phyloP scores from a whole-genome alignment of 805 yeast species.

The Saturnispora mendoncae region DNA sequence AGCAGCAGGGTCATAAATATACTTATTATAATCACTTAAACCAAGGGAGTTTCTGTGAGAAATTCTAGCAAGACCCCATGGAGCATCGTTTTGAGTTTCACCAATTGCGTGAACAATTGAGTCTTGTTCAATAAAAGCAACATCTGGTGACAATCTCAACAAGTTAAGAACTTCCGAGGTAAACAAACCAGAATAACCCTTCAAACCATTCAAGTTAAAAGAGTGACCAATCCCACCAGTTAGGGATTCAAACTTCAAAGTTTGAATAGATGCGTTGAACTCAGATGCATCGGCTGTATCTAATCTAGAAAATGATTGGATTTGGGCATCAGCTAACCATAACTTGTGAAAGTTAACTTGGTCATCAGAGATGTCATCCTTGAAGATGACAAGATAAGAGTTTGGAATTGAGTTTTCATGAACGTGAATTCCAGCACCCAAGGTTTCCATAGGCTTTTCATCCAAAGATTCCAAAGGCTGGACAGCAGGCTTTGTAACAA shows the following conservation, averaged over 20 bases:
- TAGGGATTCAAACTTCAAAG: constrained; percentile 11
- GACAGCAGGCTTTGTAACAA: constrained; percentile 8
- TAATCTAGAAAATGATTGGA: constrained; percentile 28
- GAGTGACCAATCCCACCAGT: constrained; percentile 51
- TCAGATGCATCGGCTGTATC: constrained; percentile 13
- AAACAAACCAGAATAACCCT: constrained; percentile 84
- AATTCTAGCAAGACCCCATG: constrained; percentile 91
- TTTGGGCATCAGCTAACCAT: constrained; percentile 51
- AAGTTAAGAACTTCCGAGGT: constrained; percentile 64
- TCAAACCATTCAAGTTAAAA: constrained; percentile 52
- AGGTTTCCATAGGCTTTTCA: not conserved
- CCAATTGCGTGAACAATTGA: constrained; percentile 58
- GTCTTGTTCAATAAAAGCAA: constrained; percentile 61
- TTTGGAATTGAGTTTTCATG: constrained; percentile 48
- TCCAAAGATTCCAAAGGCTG: not conserved
- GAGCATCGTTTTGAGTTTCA: constrained; percentile 71
- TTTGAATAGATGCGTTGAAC: constrained; percentile 27
- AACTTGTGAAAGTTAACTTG: constrained; percentile 57
- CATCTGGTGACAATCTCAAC: constrained; percentile 48
- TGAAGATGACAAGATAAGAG: constrained; percentile 81
- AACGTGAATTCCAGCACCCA: constrained; percentile 35
- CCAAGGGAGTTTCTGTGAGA: constrained; percentile 70
- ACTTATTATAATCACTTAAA: constrained; percentile 63
- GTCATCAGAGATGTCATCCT: constrained; percentile 47
- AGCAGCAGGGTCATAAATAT: constrained; percentile 60